These are phyloP conservation scores for Misopates orontium DNA, from an alignment of 257 asterid species.

Conservation along the genomic window DNA sequence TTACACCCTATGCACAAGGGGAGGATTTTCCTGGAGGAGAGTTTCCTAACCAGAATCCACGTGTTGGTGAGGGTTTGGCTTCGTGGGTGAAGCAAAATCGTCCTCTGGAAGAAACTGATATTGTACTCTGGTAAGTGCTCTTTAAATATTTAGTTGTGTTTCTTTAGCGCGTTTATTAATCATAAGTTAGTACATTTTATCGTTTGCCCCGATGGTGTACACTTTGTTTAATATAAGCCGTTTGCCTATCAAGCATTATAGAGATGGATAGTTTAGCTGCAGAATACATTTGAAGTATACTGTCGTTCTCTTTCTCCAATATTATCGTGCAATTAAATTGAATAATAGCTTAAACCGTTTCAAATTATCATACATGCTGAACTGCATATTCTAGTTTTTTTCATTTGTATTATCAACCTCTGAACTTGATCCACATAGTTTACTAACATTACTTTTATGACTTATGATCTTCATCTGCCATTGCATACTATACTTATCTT, in stretches of 20 bases:
- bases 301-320: no score
- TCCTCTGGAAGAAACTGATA: conserved; percentile 77
- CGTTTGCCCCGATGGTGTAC: background rate
- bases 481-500: no score
- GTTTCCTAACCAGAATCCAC: conserved; percentile 98
- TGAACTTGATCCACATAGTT: conserved; percentile 12
- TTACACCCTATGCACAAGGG: conserved; percentile 81
- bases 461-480: conserved; percentile 10
- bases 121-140: conserved; percentile 81
- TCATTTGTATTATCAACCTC: background rate
- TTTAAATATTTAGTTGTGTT: background rate
- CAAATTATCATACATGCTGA: background rate
- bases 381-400: background rate
- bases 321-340: no score
- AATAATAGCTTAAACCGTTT: background rate
- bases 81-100: conserved; percentile 94
- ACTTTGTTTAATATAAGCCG: no score
- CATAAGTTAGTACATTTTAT: background rate
- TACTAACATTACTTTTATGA: background rate
- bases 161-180: background rate
- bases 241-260: no score
- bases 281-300: no score
- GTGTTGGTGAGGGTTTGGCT: conserved; percentile 90
- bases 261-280: no score
- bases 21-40: conserved; percentile 98